Conservation (phyloP, 768 basidiomycete genomes). For the Fomitopsis serialis region DNA sequence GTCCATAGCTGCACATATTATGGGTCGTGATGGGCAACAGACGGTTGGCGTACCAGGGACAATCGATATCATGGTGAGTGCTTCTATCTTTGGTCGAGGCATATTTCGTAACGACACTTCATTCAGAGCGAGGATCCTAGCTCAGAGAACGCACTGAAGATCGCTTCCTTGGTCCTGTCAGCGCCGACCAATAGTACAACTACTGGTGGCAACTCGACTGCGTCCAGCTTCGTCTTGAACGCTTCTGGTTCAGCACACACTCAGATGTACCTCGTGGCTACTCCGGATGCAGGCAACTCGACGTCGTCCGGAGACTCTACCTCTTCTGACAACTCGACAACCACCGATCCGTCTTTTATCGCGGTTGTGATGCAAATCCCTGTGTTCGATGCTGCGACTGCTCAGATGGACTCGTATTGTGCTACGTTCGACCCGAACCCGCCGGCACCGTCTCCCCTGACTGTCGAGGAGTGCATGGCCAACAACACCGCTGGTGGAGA, state of each 20-base stretch:
- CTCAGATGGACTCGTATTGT: conserved; percentile 41
- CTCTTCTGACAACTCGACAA: conserved; percentile 14
- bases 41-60: conserved; percentile 31
- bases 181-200: conserved; percentile 15
- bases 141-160: conserved; percentile 23
- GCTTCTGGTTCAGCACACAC: conserved; percentile 25
- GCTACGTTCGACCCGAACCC: conserved; percentile 59
- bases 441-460: conserved; percentile 41
- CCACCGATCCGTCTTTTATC: conserved; percentile 4
- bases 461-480: conserved; percentile 37
- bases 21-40: conserved; percentile 6
- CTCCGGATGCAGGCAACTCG: conserved; percentile 16
- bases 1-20: conserved; percentile 10
- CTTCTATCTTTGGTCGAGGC: conserved; percentile 4
- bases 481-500: conserved; percentile 12
- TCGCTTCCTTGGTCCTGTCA: conserved; percentile 37
- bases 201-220: conserved; percentile 8
- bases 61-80: conserved; percentile 45
- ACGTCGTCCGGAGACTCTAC: conserved; percentile 18
- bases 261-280: conserved; percentile 22
- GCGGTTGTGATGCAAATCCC: conserved; percentile 40
- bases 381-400: conserved; percentile 34
- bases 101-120: not conserved
- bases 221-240: conserved; percentile 23
- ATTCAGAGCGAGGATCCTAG: conserved; percentile 31